These are phyloP conservation scores for Wallacemonas collosoma DNA, from an alignment of 208 protist genomes.

Conservation along the genomic window DNA sequence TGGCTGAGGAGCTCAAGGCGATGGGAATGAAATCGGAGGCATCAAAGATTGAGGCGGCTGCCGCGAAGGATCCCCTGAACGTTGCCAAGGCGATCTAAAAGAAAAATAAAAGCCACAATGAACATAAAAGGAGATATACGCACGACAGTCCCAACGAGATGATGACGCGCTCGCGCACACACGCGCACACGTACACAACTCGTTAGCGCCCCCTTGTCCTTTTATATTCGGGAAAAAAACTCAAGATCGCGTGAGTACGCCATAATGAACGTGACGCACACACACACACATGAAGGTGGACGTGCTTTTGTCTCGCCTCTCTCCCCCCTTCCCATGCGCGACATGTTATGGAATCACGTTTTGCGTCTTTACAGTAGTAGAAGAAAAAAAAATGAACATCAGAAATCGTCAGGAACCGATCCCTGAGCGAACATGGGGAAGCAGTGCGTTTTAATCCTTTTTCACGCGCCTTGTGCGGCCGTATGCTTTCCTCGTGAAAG, in stretches of 20 bases:
- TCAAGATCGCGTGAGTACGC: no score
- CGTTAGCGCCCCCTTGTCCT: no score
- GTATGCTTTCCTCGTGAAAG: neutral
- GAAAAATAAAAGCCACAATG: neutral
- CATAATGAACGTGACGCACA: no score
- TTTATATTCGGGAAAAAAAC: no score
- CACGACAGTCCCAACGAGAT: neutral
- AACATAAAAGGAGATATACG: slow-evolving; percentile 6
- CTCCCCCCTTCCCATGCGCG: no score
- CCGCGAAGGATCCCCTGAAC: slow-evolving; percentile 58
- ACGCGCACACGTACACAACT: no score
- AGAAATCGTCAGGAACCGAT: neutral
- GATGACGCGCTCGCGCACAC: no score
- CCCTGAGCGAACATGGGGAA: neutral
- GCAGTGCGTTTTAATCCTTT: neutral
- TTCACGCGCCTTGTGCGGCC: no score
- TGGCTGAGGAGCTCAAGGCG: slow-evolving; percentile 63
- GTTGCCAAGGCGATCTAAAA: slow-evolving; percentile 45
- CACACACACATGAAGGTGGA: no score
- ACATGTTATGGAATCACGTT: neutral
- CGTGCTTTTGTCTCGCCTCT: no score
- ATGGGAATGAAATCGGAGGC: slow-evolving; percentile 75
- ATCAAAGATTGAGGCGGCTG: slow-evolving; percentile 60
- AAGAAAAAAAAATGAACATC: slow-evolving; percentile 34
- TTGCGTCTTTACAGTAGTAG: slow-evolving; percentile 16